Evolutionary conservation across 176 grass and related monocot species (phyloP), one percentile per base, ranked within the genome.

Genomic region (Stipa capillata): DNA sequence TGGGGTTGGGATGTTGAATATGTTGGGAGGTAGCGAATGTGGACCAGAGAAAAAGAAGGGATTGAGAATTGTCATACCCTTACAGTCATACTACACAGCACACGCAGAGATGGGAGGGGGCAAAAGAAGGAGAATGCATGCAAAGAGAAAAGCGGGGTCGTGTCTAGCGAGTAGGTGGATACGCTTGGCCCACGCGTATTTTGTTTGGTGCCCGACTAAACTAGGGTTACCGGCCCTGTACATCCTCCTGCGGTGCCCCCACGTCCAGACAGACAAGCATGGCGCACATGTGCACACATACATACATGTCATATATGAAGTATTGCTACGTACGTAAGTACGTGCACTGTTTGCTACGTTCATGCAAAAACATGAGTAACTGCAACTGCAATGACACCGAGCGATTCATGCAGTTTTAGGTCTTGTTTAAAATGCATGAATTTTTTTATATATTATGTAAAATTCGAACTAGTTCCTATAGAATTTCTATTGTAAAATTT

Each of bases 11-110:
- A 23, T 53, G 45, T 51, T 65, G 55, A 65, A 74, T 33, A 33
- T 66, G 70, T 65, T 43, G 45, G 57, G 70, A 83, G 57, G 43
- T n/a, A 63, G 55, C 69, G 28, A 39, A 33, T 54, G 69, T 83
- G 78, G 14, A 32, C 60, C 62, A 73, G 33, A 72, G 51, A 28
- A 24, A 81, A 68, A 86, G 37, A 35, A 17, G 7, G 10, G 16
- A 8, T 31, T 14, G 50, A 7, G 3, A 43, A 23, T 20, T 36
- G 36, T 1, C 17, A 34, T 35, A 20, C 6, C n/a, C n/a, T n/a
- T n/a, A n/a, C n/a, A 48, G 36, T 1, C 17, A 34, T 35, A 20
- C 6, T 6, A 24, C 35, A 32, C 20, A 25, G 17, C 21, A 35
- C 20, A 24, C 63, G 0, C 35, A 6, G 21, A 17, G 18, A 4